A percentile compares a stretch with the other conserved stretches of the same genome.
Conservation (phyloP, 306 rosid genomes). For the Mucuna pruriens region DNA sequence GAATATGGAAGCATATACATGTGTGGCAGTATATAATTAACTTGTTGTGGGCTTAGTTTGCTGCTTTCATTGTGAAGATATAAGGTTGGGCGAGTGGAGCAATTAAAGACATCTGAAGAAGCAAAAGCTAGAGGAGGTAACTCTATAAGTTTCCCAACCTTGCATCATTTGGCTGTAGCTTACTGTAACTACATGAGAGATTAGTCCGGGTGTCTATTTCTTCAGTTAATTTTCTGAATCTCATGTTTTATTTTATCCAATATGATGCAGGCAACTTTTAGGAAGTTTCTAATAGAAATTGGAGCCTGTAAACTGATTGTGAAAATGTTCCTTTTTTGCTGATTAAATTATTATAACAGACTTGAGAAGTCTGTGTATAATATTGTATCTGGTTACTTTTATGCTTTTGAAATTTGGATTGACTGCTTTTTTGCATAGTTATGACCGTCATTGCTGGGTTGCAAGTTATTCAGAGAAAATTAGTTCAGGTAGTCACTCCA, state of each 20-base stretch:
- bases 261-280: no score
- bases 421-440: slow-evolving; percentile 20
- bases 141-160: slow-evolving; percentile 63
- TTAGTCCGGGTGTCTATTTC: no score
- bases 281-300: no score
- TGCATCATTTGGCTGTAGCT: background rate
- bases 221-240: no score
- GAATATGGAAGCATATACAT: no score
- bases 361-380: background rate
- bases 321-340: slow-evolving; percentile 15
- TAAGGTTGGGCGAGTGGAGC: slow-evolving; percentile 94
- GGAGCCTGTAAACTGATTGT: slow-evolving; percentile 21
- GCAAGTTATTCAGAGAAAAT: slow-evolving; percentile 75
- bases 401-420: slow-evolving; percentile 28
- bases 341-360: slow-evolving; percentile 14
- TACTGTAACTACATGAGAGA: background rate
- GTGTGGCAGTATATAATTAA: no score
- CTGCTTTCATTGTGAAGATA: slow-evolving; percentile 57
- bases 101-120: slow-evolving; percentile 80
- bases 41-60: slow-evolving; percentile 27
- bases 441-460: slow-evolving; percentile 30
- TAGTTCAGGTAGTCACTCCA: no score
- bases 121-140: slow-evolving; percentile 78
- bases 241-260: no score
- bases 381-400: background rate